Evolutionary conservation across 2,329 filamentous ascomycete species (phyloP), one percentile per base, ranked within the genome.

Genomic region (Neurospora crassa): DNA sequence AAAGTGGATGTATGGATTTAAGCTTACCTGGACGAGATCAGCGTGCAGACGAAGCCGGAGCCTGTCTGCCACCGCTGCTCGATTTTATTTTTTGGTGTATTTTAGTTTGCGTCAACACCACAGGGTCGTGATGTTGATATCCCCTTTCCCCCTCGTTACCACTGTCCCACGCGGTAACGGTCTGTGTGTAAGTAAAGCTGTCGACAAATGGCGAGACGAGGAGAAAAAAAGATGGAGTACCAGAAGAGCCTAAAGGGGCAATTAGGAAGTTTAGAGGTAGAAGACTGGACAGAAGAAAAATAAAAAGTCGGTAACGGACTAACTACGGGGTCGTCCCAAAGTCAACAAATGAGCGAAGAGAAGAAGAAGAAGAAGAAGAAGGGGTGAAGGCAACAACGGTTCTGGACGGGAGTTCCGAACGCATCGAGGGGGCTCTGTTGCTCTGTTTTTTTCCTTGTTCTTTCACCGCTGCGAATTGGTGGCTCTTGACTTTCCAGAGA

Each of bases 11-110:
- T 69, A 67, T 69, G 72, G 70, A 68, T 70, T 72, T 72, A 70
- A 73, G 75, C 84, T 85, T 79, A 87, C 85, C 84, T 82, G 79
- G 72, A 78, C 77, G 85, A 87, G 87, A 88, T 85, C 87, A 89
- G 86, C 81, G 24, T 16, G 84, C 87, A 89, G 87, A 89, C 87
- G 86, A 87, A 79, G 76, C 75, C 79, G 73, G 76, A 79, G 80
- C 87, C 87, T 63, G 87, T 84, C 87, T 87, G 86, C 85, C 83
- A 82, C 87, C 86, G 85, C 84, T 80, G 83, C 86, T 88, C 85
- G 73, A 74, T 69, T 71, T 71, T 73, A 40, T 73, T 69, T 68
- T 68, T 73, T 42, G 71, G 73, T 74, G 74, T 75, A 37, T 74
- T 68, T 59, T 5, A 4, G 40, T 11, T 40, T 71, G 53, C 67